Base-by-base conservation (phyloP, 2,329 filamentous ascomycete species). In the Chrysoporthe deuterocubensis region DNA sequence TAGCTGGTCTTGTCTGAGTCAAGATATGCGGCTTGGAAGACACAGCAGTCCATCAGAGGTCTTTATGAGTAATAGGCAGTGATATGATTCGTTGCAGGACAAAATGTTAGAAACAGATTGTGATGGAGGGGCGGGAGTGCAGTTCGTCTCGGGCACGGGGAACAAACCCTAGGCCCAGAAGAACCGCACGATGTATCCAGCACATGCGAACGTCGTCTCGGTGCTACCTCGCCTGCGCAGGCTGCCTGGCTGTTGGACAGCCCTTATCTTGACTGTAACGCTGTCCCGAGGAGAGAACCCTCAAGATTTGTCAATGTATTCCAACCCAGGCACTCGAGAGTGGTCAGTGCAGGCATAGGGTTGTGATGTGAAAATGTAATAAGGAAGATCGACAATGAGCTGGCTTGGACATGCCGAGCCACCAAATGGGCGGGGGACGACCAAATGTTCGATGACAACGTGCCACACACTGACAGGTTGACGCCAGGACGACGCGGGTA, bases 251-350 rank as follows among this genome's bases (percentile, higher is more conserved):
- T 57, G 50, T 44, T 57, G 42, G 61, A 56, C 18, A 54, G 50
- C 42, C 40, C 62, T 64, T 64, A 64, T 64, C 62, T 44, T 57
- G 62, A 64, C 62, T 57, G 40, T 44, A 46, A 44, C 50, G 21
- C 42, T 64, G 32, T 43, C 26, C 42, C 21, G 26, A 48, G 52
- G 50, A 44, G 52, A 6, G 50, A 9, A 32, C 4, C 18, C 18
- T 26, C 52, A 40, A 62, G n/a, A 43, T 37, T 42, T 44, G 14
- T 18, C 21, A 57, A 32, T 16, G 26, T 26, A 54, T 18, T 37
- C 18, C 21, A 16, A 54, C 7, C 34, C 9, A 21, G 34, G 14
- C 26, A 63, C 4, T 52, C 18, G 61, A 43, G 32, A 14, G 61
- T 52, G 46, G 46, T 2, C 46, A 26, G 11, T 52, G n/a, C 21